Conservation (phyloP, 306 rosid genomes). For the Cicer yamashitae region DNA sequence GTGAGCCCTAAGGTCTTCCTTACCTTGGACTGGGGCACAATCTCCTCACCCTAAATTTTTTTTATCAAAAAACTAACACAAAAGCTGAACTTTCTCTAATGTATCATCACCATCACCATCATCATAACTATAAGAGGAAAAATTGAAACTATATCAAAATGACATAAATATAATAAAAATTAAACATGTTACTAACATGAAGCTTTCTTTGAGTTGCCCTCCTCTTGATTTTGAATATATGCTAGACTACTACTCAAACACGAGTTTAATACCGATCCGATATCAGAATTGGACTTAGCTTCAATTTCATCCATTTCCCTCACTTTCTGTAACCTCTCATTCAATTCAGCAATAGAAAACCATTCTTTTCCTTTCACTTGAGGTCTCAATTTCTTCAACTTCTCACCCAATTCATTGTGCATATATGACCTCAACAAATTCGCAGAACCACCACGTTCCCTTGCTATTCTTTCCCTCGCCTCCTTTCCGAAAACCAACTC, state of each 20-base stretch:
- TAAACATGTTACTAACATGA: constrained; percentile 42
- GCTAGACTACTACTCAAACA: not conserved
- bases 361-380: constrained; percentile 45
- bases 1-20: no score
- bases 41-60: no score
- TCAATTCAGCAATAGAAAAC: constrained; percentile 77
- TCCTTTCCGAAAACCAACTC: constrained; percentile 51
- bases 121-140: constrained; percentile 10
- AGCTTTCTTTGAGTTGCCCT: constrained; percentile 17
- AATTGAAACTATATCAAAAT: not conserved
- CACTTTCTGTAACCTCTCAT: constrained; percentile 66
- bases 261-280: no score
- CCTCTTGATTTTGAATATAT: not conserved
- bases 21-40: no score
- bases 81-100: not conserved
- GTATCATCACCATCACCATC: not conserved
- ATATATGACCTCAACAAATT: constrained; percentile 45
- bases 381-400: constrained; percentile 70
- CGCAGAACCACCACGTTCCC: not conserved
- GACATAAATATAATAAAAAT: not conserved
- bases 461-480: constrained; percentile 34
- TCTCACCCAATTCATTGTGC: constrained; percentile 57
- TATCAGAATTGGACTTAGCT: not conserved
- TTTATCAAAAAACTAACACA: no score
- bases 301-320: constrained; percentile 62